Conservation (phyloP, 192 early-diverging fungal genomes). For the Dissophora globulifera region DNA sequence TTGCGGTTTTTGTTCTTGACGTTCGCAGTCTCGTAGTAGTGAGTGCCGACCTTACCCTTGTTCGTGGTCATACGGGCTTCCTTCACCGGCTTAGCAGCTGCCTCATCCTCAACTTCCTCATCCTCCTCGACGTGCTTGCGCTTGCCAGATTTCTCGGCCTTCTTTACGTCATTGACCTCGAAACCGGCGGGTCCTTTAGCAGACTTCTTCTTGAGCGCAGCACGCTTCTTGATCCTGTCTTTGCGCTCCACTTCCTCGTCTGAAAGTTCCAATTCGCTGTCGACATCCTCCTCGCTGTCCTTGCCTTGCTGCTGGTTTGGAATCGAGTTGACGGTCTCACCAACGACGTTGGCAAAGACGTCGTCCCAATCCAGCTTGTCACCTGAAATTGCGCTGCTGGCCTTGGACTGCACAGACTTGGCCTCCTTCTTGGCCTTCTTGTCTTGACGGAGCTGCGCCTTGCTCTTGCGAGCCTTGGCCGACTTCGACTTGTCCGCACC, state of each 20-base stretch:
- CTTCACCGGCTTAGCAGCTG: conserved; percentile 64
- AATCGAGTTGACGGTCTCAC: conserved; percentile 59
- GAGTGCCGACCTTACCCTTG: conserved; percentile 89
- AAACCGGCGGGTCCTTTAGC: conserved; percentile 16
- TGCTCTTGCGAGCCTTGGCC: conserved; percentile 49
- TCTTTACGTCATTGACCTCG: conserved; percentile 36
- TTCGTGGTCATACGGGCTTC: conserved; percentile 88
- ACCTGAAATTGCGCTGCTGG: conserved; percentile 29
- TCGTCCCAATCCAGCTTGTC: conserved; percentile 86
- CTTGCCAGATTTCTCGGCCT: conserved; percentile 29
- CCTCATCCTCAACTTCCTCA: conserved; percentile 41
- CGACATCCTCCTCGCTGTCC: conserved; percentile 58
- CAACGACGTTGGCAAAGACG: conserved; percentile 85
- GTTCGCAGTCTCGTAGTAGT: conserved; percentile 94
- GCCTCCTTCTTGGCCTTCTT: conserved; percentile 58
- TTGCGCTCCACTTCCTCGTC: conserved; percentile 53
- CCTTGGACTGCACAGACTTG: conserved; percentile 46
- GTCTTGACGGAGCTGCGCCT: conserved; percentile 52
- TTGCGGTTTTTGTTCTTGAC: conserved; percentile 95
- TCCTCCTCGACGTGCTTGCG: conserved; percentile 44
- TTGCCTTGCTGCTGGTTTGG: conserved; percentile 53
- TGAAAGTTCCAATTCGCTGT: conserved; percentile 61
- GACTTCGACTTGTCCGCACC: too few species aligned
- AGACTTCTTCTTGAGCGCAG: conserved; percentile 45
- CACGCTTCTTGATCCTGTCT: conserved; percentile 49